Percentiles rank a stretch among this genome's conserved stretches.
Conservation (phyloP, 2,329 filamentous ascomycete genomes). For the Neonectria punicea region DNA sequence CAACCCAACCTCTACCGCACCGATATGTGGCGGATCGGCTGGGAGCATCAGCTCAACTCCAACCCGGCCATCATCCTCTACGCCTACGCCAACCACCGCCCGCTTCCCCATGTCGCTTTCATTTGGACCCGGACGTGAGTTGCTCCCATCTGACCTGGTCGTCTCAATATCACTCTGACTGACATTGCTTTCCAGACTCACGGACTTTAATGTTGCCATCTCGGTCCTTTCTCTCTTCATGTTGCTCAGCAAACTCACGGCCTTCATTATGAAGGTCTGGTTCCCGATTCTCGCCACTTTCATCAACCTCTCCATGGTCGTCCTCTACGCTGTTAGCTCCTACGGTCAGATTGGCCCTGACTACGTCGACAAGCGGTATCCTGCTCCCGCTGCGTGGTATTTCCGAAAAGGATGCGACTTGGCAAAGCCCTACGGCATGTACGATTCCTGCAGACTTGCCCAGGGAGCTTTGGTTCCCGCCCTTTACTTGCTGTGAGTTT, state of each 20-base stretch:
- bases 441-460: conserved; percentile 73
- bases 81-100: conserved; percentile 76
- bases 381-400: conserved; percentile 77
- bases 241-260: conserved; percentile 75
- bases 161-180: conserved; percentile 2
- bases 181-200: conserved; percentile 62
- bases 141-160: neutral
- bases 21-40: conserved; percentile 78
- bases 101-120: conserved; percentile 70
- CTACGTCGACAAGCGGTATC: conserved; percentile 71
- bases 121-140: conserved; percentile 80
- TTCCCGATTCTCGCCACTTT: conserved; percentile 71
- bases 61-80: conserved; percentile 76
- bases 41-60: conserved; percentile 77
- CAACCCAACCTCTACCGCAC: conserved; percentile 79
- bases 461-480: conserved; percentile 74
- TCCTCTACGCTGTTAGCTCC: conserved; percentile 72
- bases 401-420: conserved; percentile 75
- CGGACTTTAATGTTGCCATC: conserved; percentile 80
- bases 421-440: conserved; percentile 63
- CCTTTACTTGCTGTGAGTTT: conserved; percentile 73
- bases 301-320: conserved; percentile 66
- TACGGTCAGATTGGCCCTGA: conserved; percentile 80
- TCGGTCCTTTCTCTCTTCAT: conserved; percentile 81
- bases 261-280: conserved; percentile 77